Evolutionary conservation across 441 rosid genomes (phyloP).

Genomic region (Pelargonium citronellum): DNA sequence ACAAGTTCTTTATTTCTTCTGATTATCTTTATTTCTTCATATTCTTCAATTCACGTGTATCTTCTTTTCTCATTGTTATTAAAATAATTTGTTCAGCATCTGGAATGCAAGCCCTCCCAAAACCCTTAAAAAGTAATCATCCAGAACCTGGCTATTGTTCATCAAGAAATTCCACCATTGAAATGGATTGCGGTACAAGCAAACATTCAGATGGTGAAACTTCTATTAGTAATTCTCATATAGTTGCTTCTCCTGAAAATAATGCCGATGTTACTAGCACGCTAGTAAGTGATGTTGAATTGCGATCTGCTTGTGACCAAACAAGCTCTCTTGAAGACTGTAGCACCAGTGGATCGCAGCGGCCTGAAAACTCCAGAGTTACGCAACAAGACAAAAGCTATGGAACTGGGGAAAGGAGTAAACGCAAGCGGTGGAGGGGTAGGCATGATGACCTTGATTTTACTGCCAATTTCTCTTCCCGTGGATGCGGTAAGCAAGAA

Average conservation of each 20-base stretch:
- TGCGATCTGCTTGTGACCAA: conserved; percentile 48
- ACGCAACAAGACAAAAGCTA: conserved; percentile 43
- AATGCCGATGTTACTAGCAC: conserved; percentile 35
- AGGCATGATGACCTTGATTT: conserved; percentile 54
- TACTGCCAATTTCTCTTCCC: conserved; percentile 35
- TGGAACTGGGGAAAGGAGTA: conserved; percentile 56
- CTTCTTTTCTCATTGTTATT: neutral
- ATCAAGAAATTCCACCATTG: conserved; percentile 44
- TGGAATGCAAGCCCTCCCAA: conserved; percentile 35
- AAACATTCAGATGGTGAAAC: conserved; percentile 54
- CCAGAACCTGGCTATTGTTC: conserved; percentile 39
- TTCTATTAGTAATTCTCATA: conserved; percentile 30
- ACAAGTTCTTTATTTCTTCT: conserved; percentile 12
- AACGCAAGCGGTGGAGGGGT: conserved; percentile 91
- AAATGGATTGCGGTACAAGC: conserved; percentile 37
- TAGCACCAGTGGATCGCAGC: conserved; percentile 70
- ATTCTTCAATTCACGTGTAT: neutral
- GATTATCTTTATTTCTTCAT: conserved; percentile 2
- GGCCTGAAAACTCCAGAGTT: conserved; percentile 36
- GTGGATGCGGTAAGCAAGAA: conserved; percentile 36
- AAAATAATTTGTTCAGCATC: conserved; percentile 14
- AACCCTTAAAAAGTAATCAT: conserved; percentile 37
- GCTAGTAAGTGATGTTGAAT: conserved; percentile 47
- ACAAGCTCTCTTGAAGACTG: conserved; percentile 53
- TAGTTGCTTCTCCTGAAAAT: conserved; percentile 38